phyloP scores from a whole-genome alignment of 139 green algal species.

The Tetradesmus lagerheimii region DNA sequence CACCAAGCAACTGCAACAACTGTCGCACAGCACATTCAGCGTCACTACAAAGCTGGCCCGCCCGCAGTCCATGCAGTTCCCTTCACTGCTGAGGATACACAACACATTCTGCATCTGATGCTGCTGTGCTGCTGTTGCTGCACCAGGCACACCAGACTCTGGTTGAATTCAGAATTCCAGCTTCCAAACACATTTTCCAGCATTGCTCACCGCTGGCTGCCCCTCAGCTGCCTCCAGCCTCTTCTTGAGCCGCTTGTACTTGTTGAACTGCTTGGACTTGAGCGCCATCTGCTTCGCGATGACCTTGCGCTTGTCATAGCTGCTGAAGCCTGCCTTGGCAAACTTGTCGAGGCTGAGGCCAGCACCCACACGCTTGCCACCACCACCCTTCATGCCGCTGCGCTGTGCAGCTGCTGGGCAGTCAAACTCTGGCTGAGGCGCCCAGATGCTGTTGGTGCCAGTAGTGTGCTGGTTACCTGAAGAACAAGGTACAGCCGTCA shows the following conservation, averaged over 20 bases:
- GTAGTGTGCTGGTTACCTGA: not conserved
- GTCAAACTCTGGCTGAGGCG: not conserved
- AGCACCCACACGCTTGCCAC: not conserved
- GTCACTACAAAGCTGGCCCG: too few species aligned
- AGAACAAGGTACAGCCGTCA: not conserved
- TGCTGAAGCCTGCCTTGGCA: conserved; percentile 55
- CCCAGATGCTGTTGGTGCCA: not conserved
- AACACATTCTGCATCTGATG: too few species aligned
- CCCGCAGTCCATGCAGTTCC: too few species aligned
- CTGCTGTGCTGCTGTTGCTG: not conserved
- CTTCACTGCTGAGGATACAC: too few species aligned
- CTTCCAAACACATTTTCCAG: not conserved
- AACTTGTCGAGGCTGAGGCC: conserved; percentile 57
- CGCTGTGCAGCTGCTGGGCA: not conserved
- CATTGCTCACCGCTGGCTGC: not conserved
- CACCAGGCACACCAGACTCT: not conserved
- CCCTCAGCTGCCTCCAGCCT: conserved; percentile 52
- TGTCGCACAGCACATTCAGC: too few species aligned
- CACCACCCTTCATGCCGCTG: not conserved
- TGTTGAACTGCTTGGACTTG: conserved; percentile 59
- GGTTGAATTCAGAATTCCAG: too few species aligned
- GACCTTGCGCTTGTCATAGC: conserved; percentile 64
- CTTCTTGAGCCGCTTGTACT: conserved; percentile 59
- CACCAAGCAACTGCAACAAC: too few species aligned
- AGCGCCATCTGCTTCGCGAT: conserved; percentile 57